phyloP scores from a whole-genome alignment of 768 basidiomycete genomes.

The Leccinum pellstonianum region DNA sequence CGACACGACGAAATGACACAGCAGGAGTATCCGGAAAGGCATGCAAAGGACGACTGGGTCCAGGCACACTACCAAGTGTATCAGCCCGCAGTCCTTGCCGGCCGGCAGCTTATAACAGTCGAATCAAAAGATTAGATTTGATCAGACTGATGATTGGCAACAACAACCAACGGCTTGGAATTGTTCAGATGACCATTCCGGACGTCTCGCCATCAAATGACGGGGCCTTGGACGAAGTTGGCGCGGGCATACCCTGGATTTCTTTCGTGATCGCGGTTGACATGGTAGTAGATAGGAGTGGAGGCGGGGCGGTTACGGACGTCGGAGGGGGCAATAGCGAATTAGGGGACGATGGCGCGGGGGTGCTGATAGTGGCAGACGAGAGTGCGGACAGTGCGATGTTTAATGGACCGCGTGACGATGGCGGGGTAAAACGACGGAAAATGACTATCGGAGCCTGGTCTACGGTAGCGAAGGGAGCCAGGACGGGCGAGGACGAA shows the following conservation, averaged over 20 bases:
- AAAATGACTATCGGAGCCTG: too few species aligned
- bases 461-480: neutral
- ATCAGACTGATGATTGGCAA: neutral
- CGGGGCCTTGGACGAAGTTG: neutral
- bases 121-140: neutral
- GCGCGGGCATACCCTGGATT: neutral
- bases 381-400: neutral
- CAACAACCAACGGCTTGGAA: neutral
- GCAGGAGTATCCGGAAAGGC: neutral
- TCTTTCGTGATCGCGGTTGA: neutral
- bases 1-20: neutral
- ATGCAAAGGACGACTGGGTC: neutral
- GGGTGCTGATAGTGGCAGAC: neutral
- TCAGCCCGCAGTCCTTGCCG: neutral
- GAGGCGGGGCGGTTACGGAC: neutral
- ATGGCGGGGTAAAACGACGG: neutral
- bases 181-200: neutral
- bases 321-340: neutral
- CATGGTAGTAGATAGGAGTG: neutral
- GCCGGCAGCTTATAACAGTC: neutral
- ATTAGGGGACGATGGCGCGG: neutral
- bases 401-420: neutral
- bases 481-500: neutral
- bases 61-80: neutral
- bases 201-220: conserved; percentile 2